These are phyloP conservation scores for Aspergillus sclerotiicarbonarius DNA, from an alignment of 495 filamentous ascomycete genomes.

Conservation along the genomic window DNA sequence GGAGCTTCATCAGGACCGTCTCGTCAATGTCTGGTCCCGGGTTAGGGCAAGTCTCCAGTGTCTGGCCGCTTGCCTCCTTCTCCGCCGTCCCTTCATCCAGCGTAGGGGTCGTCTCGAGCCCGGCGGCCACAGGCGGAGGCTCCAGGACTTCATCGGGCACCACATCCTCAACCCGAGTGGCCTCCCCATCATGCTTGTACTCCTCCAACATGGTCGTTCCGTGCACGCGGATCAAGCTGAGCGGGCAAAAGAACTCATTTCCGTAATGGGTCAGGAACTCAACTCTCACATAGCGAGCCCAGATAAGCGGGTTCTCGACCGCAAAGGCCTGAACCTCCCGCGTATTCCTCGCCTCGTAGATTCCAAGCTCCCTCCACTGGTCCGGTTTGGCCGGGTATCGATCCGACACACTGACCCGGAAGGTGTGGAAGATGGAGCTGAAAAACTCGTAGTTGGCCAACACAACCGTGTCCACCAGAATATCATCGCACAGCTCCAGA, in stretches of 20 bases:
- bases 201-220: conserved; percentile 96
- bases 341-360: conserved; percentile 85
- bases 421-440: conserved; percentile 89
- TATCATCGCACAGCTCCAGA: conserved; percentile 86
- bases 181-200: conserved; percentile 73
- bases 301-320: conserved; percentile 89
- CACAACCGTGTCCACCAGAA: conserved; percentile 91
- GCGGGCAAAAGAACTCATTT: conserved; percentile 91
- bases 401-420: conserved; percentile 87
- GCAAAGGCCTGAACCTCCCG: conserved; percentile 93
- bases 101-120: conserved; percentile 14
- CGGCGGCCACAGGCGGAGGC: conserved; percentile 38
- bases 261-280: conserved; percentile 94
- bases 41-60: conserved; percentile 17
- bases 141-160: conserved; percentile 37
- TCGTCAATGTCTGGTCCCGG: conserved; percentile 15
- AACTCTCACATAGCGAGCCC: conserved; percentile 87
- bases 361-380: conserved; percentile 86
- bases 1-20: conserved; percentile 13
- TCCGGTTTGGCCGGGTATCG: conserved; percentile 88
- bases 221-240: conserved; percentile 87
- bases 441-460: conserved; percentile 99
- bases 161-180: conserved; percentile 58
- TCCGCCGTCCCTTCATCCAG: not conserved
- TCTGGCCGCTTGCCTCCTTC: not conserved